These are phyloP conservation scores for Aspergillus ustus DNA, from an alignment of 2,329 filamentous ascomycete species.

Conservation along the genomic window DNA sequence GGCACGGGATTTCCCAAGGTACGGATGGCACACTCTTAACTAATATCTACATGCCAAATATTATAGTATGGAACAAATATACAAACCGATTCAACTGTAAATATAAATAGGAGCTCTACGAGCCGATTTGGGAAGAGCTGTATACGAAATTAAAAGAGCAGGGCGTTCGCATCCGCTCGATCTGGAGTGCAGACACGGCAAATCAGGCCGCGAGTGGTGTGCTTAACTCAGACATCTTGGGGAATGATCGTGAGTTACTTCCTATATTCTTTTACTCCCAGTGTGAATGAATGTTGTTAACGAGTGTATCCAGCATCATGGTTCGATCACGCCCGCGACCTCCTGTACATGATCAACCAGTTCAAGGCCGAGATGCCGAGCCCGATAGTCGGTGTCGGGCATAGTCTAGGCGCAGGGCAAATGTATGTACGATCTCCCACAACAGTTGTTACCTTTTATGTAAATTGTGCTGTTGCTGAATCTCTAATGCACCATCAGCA, in stretches of 20 bases:
- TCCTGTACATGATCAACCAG: constrained; percentile 78
- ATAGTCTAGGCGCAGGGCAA: constrained; percentile 78
- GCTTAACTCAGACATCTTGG: constrained; percentile 72
- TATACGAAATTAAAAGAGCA: constrained; percentile 48
- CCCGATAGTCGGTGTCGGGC: constrained; percentile 79
- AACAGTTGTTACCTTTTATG: no score
- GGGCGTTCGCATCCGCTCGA: constrained; percentile 54
- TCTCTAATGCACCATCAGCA: constrained; percentile 25
- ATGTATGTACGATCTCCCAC: no score
- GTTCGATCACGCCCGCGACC: constrained; percentile 78
- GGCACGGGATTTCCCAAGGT: constrained; percentile 87
- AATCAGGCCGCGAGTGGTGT: constrained; percentile 75
- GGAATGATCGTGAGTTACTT: constrained; percentile 72
- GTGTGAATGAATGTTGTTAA: no score
- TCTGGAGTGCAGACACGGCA: constrained; percentile 82
- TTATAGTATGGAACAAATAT: no score
- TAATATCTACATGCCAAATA: no score
- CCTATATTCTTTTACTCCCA: no score
- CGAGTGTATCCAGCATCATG: constrained; percentile 65
- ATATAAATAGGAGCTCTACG: constrained; percentile 15
- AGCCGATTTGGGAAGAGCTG: constrained; percentile 12
- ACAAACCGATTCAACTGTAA: constrained; percentile 5
- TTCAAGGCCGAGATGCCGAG: constrained; percentile 70
- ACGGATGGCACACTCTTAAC: constrained; percentile 1
- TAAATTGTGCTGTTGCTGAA: no score